These are phyloP conservation scores for Rhodotorula sp. DNA, from an alignment of 1,284 basidiomycete species.

Conservation along the genomic window DNA sequence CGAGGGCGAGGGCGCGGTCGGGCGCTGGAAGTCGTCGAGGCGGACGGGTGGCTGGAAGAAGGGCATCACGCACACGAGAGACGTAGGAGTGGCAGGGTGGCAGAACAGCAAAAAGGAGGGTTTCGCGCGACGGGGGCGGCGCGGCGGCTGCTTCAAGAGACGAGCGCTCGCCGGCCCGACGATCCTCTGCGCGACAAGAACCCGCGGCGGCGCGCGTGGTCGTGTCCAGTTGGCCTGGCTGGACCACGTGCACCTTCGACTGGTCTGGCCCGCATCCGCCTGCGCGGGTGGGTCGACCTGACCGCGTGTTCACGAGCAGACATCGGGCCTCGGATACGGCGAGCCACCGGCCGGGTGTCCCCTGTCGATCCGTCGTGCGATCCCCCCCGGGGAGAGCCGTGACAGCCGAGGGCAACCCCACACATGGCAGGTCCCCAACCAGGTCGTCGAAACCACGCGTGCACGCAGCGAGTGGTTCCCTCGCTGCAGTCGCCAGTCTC, in stretches of 20 bases:
- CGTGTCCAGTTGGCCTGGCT: constrained; percentile 20
- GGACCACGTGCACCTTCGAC: background rate
- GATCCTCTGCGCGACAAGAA: constrained; percentile 27
- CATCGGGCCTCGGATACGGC: background rate
- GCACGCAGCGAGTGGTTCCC: no score
- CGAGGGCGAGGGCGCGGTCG: background rate
- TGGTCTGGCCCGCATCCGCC: background rate
- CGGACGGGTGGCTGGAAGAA: constrained; percentile 9
- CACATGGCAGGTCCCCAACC: no score
- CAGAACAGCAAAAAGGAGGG: background rate
- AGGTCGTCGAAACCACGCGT: no score
- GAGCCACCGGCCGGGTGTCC: constrained; percentile 11
- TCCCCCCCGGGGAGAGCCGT: constrained; percentile 1
- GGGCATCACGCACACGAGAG: background rate
- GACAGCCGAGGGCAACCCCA: background rate
- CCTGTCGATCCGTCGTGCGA: constrained; percentile 7
- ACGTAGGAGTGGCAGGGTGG: no score
- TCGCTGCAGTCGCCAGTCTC: no score
- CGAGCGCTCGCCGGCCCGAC: constrained; percentile 3
- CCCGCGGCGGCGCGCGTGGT: background rate
- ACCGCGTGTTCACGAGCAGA: constrained; percentile 15
- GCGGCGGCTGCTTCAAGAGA: constrained; percentile 17
- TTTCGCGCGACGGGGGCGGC: constrained; percentile 19
- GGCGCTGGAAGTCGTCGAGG: constrained; percentile 8
- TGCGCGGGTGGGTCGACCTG: background rate